Base-by-base conservation (phyloP, 2,329 filamentous ascomycete species). In the Aureobasidium lini region DNA sequence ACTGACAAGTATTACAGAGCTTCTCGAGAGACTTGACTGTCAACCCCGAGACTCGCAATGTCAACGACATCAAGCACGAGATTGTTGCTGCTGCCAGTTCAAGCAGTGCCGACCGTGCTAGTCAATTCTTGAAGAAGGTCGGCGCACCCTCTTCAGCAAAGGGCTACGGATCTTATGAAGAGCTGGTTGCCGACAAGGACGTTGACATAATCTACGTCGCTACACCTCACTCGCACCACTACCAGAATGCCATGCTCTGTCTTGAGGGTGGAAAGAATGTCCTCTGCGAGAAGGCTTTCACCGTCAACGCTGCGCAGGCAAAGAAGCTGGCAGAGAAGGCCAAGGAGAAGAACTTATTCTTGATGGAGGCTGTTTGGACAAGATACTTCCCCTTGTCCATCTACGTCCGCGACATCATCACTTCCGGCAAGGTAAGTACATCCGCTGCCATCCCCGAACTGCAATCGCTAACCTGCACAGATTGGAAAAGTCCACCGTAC, bases 221-320 rank as follows among this genome's bases (percentile, higher is more conserved):
- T 28, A 95, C 91, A 4, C 91, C 91, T 15, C 91, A 95, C 76
- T 92, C 88, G 67, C 91, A 95, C 73, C 91, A 96, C 77, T 95
- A 92, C 77, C 90, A 95, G 72, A 93, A 96, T 75, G 83, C 84
- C 64, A 89, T 91, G 83, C 81, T 95, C n/a, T 88, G 86, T 44
- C 79, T 96, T 40, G 82, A 89, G 65, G 88, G 88, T 7, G 88
- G 89, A 68, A 96, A 95, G 79, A 82, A 93, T 67, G 90, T 96
- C 32, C 82, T 96, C 36, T 95, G 90, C 73, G 91, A 96, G 74
- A 96, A 96, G 79, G 84, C 91, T 0, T 86, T 96, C 67, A 95
- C 90, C 1, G 88, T 93, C 63, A 95, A 87, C 64, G 90, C 88
- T 2, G 79, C 84, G 9, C 91, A 96, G 75, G 79, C 88, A 28